Conservation (phyloP, 306 rosid species). For the Vigna angularis region DNA sequence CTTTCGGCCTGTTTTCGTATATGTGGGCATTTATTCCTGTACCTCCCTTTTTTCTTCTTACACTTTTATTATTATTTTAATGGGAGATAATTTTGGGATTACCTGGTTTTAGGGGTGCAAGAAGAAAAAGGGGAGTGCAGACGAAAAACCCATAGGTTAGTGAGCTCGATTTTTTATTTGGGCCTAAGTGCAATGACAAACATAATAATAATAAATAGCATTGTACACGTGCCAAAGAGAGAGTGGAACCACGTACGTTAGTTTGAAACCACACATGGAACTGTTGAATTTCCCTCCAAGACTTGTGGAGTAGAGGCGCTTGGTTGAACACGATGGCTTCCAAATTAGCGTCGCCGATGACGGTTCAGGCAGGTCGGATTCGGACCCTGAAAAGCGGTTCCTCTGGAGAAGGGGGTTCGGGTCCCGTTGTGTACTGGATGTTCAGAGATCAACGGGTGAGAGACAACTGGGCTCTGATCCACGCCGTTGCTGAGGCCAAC, state of each 20-base stretch:
- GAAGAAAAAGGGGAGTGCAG: too few species aligned
- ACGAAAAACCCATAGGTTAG: background rate
- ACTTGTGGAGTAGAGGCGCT: background rate
- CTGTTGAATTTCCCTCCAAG: slow-evolving; percentile 65
- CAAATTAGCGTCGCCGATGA: slow-evolving; percentile 35
- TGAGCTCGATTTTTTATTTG: background rate
- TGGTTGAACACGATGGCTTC: slow-evolving; percentile 50
- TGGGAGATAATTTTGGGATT: too few species aligned
- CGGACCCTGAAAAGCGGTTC: slow-evolving; percentile 63
- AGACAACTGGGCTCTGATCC: slow-evolving; percentile 94
- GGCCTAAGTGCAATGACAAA: background rate
- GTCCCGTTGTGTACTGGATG: slow-evolving; percentile 98
- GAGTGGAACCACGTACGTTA: slow-evolving; percentile 47
- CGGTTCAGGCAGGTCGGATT: slow-evolving; percentile 60
- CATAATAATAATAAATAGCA: background rate
- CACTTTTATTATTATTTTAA: too few species aligned
- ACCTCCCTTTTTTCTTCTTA: too few species aligned
- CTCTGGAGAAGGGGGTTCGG: slow-evolving; percentile 50
- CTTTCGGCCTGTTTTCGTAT: background rate
- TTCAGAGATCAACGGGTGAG: slow-evolving; percentile 87
- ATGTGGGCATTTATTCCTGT: too few species aligned
- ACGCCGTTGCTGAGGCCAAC: slow-evolving; percentile 82
- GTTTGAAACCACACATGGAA: slow-evolving; percentile 59
- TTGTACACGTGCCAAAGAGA: slow-evolving; percentile 35
- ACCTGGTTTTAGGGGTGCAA: too few species aligned